Evolutionary conservation across 306 rosid species (phyloP), one percentile per base, ranked within the genome.

Genomic region (Malus sieversii): DNA sequence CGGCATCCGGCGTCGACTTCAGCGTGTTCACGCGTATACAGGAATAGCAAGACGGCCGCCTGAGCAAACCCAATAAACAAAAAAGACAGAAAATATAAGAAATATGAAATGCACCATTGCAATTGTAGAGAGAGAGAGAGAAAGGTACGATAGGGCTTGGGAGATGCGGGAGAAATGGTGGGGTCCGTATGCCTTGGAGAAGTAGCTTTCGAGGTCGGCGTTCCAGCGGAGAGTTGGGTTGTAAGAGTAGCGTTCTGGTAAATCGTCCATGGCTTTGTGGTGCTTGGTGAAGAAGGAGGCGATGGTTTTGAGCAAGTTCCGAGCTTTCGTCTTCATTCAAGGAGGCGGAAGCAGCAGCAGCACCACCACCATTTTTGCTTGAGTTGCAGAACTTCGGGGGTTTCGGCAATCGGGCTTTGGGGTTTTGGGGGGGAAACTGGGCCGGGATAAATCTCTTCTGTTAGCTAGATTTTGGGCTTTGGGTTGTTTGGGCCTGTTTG

Each of bases 21-120:
- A 92, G 85, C 8, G 87, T 85, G 80, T 95, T 95, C 25, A 92
- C 97, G 7, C 97, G 97, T 70, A 92, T 70, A 58, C 98, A 95
- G 11, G 97, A 92, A 83, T 95, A 95, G 84, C 97, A 84, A 76
- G 98, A 92, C 45, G 97, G 97, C 6, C 82, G 87, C 82, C 98
- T 92, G 44, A 40, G 5, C 77, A 70, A 69, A 71, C 70, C 22
- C 10, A 66, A 66, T 8, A 15, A 25, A 40, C 48, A 15, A 59
- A 71, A 2, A 6, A n/a, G 30, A 71, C 59, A 73, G 68, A 25
- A 45, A 20, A n/a, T 14, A 60, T 59, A 8, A 58, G 53, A 16
- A 59, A 59, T 23, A 10, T 23, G 12, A 73, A 59, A 58, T 63
- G 38, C 76, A 72, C 8, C 30, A 23, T 16, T 63, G 42, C 15